A percentile compares a stretch with the other conserved stretches of the same genome.
These are phyloP conservation scores for Castanea mollissima DNA, from an alignment of 306 rosid species.

Conservation along the genomic window DNA sequence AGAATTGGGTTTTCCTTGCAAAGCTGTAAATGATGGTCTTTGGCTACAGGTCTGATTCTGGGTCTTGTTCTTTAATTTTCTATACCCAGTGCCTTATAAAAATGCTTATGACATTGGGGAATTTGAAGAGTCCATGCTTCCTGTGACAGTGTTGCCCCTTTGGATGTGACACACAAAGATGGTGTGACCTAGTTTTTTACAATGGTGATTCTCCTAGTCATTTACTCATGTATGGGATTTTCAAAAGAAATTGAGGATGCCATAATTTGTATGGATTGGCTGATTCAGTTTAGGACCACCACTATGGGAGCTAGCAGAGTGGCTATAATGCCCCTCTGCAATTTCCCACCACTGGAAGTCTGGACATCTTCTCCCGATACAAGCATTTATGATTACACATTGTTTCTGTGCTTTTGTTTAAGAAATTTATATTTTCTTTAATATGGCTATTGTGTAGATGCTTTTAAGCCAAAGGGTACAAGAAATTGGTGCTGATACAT, in stretches of 20 bases:
- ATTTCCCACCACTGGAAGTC: neutral
- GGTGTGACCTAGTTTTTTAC: neutral
- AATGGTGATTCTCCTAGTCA: constrained; percentile 1
- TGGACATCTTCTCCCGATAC: neutral
- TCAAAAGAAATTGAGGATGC: neutral
- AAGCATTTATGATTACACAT: neutral
- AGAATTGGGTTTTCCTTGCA: constrained; percentile 91
- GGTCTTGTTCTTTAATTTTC: constrained; percentile 1
- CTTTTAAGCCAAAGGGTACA: constrained; percentile 98
- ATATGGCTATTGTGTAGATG: constrained; percentile 53
- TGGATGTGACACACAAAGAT: neutral
- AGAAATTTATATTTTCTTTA: constrained; percentile 16
- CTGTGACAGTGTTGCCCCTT: neutral
- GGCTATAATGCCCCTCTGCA: neutral
- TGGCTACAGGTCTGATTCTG: constrained; percentile 86
- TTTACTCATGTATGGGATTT: neutral
- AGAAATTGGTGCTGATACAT: constrained; percentile 89
- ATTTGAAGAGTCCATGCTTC: neutral
- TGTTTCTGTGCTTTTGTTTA: constrained; percentile 2
- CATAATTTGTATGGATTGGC: neutral
- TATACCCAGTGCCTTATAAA: neutral
- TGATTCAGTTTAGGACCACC: neutral
- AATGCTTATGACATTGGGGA: neutral
- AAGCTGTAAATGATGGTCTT: constrained; percentile 94
- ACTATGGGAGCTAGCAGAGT: neutral